Base-by-base conservation (phyloP, 352 stramenopile genomes). In the Globisporangium emineosum region DNA sequence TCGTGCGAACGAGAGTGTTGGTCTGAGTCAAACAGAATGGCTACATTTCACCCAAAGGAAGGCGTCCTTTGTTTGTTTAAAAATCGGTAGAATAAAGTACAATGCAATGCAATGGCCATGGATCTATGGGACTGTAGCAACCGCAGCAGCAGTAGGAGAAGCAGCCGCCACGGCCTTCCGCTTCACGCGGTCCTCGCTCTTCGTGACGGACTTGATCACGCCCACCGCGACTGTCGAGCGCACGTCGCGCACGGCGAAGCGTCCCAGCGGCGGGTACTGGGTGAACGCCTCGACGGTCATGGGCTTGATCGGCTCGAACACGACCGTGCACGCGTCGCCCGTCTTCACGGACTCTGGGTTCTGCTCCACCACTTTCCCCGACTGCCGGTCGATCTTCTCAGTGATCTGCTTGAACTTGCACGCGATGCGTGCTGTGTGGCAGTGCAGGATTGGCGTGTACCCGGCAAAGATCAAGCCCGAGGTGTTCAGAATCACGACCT, bases 231-330 rank as follows among this genome's bases (percentile, higher is more conserved):
- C 96, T 35, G 96, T 99, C 76, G 97, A 89, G 69, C 89, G 78
- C 94, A 98, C 98, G 76, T 99, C 97, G 76, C 97, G 93, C 58
- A 99, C 94, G 56, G 91, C 93, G 78, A 99, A 99, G 72, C 97
- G 86, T 5, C 77, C 97, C 15, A 99, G 84, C 49, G 96, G 83
- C 25, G 98, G 97, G 84, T 98, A 99, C 57, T 99, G 93, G 47
- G 78, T 79, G 79, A 99, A 99, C 32, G 87, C 82, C 81, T 99
- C 98, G 8, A 99, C 92, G 68, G 88, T 98, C 64, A 99, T 81
- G 52, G 89, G 89, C 71, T 98, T 98, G 33, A 79, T 91, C 10
- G 98, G 97, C 66, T 93, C 84, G 23, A 99, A 68, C 56, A 95
- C 91, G 33, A 98, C 97, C 62, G 99, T 97, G 74, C 90, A 98